Conservation (phyloP, 208 protist genomes). For the Leishmania amazonensis region DNA sequence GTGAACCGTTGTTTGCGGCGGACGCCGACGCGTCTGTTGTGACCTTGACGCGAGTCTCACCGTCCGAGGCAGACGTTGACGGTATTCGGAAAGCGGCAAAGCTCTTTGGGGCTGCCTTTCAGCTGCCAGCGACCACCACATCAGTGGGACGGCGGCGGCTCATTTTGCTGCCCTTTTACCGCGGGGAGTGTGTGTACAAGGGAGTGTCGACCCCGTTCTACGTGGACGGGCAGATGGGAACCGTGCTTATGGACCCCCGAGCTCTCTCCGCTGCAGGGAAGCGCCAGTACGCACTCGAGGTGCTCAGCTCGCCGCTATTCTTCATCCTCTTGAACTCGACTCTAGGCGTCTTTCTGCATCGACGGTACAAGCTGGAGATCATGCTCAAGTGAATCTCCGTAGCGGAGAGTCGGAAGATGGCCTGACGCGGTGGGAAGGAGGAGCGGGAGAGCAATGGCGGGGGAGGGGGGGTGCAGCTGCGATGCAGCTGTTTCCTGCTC, state of each 20-base stretch:
- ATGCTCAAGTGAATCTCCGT: constrained; percentile 4
- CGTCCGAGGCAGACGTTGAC: constrained; percentile 3
- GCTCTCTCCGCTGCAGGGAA: not conserved
- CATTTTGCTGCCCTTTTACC: constrained; percentile 35
- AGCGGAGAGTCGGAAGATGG: not conserved
- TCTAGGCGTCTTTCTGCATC: constrained; percentile 22
- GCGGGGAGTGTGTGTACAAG: constrained; percentile 38
- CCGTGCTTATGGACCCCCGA: constrained; percentile 22
- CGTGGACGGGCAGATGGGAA: constrained; percentile 45
- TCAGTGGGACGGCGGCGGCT: constrained; percentile 1
- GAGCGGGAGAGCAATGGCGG: not conserved
- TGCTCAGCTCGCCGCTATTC: constrained; percentile 41
- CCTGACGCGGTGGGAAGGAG: not conserved
- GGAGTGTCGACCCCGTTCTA: constrained; percentile 21
- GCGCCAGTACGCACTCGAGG: constrained; percentile 6
- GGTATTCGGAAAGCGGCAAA: constrained; percentile 19
- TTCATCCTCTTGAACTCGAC: constrained; percentile 30
- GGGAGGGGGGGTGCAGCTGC: not conserved
- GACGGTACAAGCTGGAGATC: constrained; percentile 11
- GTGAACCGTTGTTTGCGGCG: constrained; percentile 28
- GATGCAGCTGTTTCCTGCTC: not conserved
- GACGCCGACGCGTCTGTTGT: constrained; percentile 13
- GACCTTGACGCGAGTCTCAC: not conserved
- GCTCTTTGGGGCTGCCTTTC: constrained; percentile 34
- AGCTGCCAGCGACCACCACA: constrained; percentile 18